Percentiles rank a stretch among this genome's conserved stretches.
Evolutionary conservation across 768 basidiomycete genomes (phyloP).

Genomic region (Amanita rubescens): DNA sequence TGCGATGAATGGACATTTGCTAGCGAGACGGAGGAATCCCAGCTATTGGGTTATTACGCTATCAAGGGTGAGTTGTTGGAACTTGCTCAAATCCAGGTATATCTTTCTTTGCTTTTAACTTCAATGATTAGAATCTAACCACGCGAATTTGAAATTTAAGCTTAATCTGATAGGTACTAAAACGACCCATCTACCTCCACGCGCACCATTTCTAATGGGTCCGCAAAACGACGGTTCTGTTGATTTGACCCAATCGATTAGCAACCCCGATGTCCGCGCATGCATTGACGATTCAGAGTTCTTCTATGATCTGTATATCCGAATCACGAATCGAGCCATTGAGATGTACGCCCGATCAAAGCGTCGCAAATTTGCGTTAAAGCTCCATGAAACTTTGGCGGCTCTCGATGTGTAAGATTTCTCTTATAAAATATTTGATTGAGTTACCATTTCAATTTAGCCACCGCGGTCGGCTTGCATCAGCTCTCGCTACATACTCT

Average conservation of each 20-base stretch:
- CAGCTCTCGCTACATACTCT: slow-evolving; percentile 63
- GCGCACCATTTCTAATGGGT: slow-evolving; percentile 52
- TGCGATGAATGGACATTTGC: slow-evolving; percentile 65
- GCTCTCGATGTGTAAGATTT: slow-evolving; percentile 77
- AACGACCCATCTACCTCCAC: slow-evolving; percentile 60
- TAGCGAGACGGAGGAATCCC: slow-evolving; percentile 38
- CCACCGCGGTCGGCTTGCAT: slow-evolving; percentile 53
- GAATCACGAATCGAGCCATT: slow-evolving; percentile 72
- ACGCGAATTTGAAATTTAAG: slow-evolving; percentile 35
- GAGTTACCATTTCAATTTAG: slow-evolving; percentile 28
- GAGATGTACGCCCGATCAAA: slow-evolving; percentile 80
- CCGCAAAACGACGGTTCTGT: slow-evolving; percentile 15
- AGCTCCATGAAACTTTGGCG: slow-evolving; percentile 79
- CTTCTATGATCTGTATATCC: slow-evolving; percentile 76
- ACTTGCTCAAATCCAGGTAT: slow-evolving; percentile 81
- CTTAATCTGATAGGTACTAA: slow-evolving; percentile 80
- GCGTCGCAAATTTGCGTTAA: slow-evolving; percentile 78
- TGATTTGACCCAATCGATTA: slow-evolving; percentile 34
- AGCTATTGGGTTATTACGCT: slow-evolving; percentile 52
- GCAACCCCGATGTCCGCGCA: slow-evolving; percentile 50
- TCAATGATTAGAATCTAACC: not conserved
- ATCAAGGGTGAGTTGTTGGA: slow-evolving; percentile 86
- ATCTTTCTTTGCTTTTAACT: not conserved
- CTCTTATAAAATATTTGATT: not conserved
- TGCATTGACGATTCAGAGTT: slow-evolving; percentile 46